phyloP scores from a whole-genome alignment of 1,284 basidiomycete species.

The Ganoderma multipileum region DNA sequence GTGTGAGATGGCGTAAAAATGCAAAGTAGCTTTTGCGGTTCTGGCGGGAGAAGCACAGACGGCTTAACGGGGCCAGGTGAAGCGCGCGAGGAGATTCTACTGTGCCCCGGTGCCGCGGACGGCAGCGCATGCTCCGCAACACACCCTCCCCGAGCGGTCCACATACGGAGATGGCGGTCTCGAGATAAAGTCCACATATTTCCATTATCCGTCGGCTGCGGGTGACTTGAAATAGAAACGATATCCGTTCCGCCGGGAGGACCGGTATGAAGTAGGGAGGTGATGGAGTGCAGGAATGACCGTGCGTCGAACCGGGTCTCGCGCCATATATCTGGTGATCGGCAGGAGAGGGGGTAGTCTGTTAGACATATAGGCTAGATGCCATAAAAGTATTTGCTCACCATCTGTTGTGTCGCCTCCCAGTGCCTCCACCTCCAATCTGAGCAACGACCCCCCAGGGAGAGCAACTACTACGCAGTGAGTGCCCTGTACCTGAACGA shows the following conservation, averaged over 20 bases:
- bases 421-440: slow-evolving; percentile 68
- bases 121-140: slow-evolving; percentile 62
- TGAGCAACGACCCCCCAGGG: slow-evolving; percentile 74
- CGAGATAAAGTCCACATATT: slow-evolving; percentile 88
- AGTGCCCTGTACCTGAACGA: slow-evolving; percentile 77
- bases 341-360: neutral
- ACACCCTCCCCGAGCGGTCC: slow-evolving; percentile 78
- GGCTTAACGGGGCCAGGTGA: slow-evolving; percentile 45
- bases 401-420: slow-evolving; percentile 61
- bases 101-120: slow-evolving; percentile 43
- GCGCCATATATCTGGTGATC: slow-evolving; percentile 64
- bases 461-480: slow-evolving; percentile 74
- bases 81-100: slow-evolving; percentile 38
- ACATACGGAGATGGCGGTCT: slow-evolving; percentile 84
- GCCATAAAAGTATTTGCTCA: slow-evolving; percentile 41
- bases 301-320: slow-evolving; percentile 68
- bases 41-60: slow-evolving; percentile 58
- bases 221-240: slow-evolving; percentile 69
- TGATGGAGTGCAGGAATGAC: slow-evolving; percentile 57
- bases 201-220: slow-evolving; percentile 74
- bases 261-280: slow-evolving; percentile 42
- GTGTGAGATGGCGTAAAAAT: slow-evolving; percentile 51
- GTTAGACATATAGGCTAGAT: slow-evolving; percentile 21
- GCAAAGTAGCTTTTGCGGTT: slow-evolving; percentile 66
- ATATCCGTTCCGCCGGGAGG: slow-evolving; percentile 60